Percentiles rank a stretch among this genome's conserved stretches.
These are phyloP conservation scores for Rhodomyrtus psidioides DNA, from an alignment of 441 rosid species.

Conservation along the genomic window DNA sequence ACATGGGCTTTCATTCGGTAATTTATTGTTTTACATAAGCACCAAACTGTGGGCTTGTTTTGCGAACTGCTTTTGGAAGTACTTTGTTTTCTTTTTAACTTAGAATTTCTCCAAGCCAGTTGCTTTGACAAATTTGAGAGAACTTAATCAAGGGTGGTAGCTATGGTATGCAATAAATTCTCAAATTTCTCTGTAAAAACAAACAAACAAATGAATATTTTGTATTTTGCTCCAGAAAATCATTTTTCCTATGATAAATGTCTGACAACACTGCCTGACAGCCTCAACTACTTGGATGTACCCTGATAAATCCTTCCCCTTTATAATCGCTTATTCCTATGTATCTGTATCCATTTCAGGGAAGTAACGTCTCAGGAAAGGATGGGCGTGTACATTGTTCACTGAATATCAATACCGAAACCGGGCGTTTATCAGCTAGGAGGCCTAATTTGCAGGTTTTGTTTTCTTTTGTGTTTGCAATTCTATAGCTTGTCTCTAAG, in stretches of 20 bases:
- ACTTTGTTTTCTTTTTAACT: background rate
- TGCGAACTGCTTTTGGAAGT: background rate
- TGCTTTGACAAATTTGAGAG: background rate
- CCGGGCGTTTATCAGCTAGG: constrained; percentile 95
- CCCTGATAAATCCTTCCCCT: background rate
- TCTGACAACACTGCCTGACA: background rate
- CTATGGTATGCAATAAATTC: background rate
- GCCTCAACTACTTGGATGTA: background rate
- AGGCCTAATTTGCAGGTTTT: constrained; percentile 92
- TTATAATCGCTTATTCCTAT: background rate
- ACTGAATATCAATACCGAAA: constrained; percentile 92
- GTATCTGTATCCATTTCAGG: constrained; percentile 27
- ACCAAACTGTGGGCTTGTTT: background rate
- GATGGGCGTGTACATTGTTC: constrained; percentile 93
- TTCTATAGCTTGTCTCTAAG: background rate
- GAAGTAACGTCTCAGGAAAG: constrained; percentile 69
- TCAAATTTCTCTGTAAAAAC: background rate
- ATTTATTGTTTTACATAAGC: background rate
- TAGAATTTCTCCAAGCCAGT: background rate
- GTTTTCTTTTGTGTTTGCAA: background rate
- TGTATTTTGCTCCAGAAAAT: background rate
- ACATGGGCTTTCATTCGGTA: background rate
- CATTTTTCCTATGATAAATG: background rate
- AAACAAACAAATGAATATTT: background rate
- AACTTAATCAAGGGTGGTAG: background rate